phyloP scores from a whole-genome alignment of 1,284 basidiomycete genomes.

The Fomitopsis schrenkii region DNA sequence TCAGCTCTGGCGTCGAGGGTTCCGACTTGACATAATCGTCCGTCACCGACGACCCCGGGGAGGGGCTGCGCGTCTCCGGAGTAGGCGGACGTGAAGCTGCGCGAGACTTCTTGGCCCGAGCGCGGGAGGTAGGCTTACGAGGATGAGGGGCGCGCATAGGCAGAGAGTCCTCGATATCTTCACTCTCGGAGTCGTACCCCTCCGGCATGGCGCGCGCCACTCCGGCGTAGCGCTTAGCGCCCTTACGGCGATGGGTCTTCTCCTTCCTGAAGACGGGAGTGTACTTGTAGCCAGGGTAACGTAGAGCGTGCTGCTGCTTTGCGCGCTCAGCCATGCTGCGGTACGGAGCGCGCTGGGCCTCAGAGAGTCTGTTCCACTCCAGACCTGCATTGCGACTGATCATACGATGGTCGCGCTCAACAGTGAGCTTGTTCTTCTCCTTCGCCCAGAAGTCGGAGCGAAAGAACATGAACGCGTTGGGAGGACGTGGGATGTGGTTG shows the following conservation, averaged over 20 bases:
- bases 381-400: constrained; percentile 48
- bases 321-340: constrained; percentile 38
- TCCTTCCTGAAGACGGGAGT: constrained; percentile 33
- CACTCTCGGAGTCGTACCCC: constrained; percentile 33
- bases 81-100: not conserved
- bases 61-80: not conserved
- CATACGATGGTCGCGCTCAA: constrained; percentile 43
- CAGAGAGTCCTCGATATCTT: constrained; percentile 3
- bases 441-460: constrained; percentile 64
- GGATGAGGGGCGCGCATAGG: not conserved
- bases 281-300: constrained; percentile 58
- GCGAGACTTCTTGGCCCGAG: not conserved
- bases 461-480: constrained; percentile 84
- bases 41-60: not conserved
- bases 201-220: constrained; percentile 40
- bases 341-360: constrained; percentile 36
- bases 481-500: constrained; percentile 65
- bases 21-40: not conserved
- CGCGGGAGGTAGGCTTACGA: not conserved
- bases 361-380: constrained; percentile 36
- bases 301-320: constrained; percentile 44
- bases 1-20: not conserved
- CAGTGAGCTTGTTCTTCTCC: constrained; percentile 34
- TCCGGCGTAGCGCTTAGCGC: constrained; percentile 32
- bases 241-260: constrained; percentile 28